Base-by-base conservation (phyloP, 2,329 filamentous ascomycete genomes). In the Salinomyces thailandicus region DNA sequence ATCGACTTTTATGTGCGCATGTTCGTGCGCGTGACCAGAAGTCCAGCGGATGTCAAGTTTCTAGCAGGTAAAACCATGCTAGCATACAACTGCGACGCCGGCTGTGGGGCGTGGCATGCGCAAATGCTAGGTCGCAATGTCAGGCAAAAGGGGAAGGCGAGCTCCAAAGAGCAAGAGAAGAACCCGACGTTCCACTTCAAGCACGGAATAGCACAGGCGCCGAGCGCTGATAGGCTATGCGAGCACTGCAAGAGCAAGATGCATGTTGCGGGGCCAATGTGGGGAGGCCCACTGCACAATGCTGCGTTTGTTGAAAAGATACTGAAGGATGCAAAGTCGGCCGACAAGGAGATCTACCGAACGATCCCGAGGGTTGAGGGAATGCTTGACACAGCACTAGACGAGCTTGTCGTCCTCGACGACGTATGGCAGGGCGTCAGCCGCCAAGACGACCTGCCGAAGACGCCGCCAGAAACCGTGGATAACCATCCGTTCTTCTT, bases 1-100 rank as follows among this genome's bases (percentile, higher is more conserved):
- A 94, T 96, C 44, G 91, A 98, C 60, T 98, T 93, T 59, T 98
- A 98, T 57, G 78, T 81, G 14, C 77, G 93, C 31, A 71, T 95
- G 2, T 98, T 96, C 55, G 79, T 98, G 31, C 77, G 81, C 14
- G 73, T 98, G 22, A 72, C 75, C 42, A 84, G 77, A 48, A 85
- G 84, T 3, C 83, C 86, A 0, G 79, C 79, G 3, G 79, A 85
- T 37, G 87, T 95, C 55, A 98, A 96, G 59, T 87, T 93, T 45
- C 69, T 86, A 14, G 84, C 85, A 2, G 81, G 85, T 22, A 95
- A 89, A 60, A 91, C 83, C 0, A 95, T 98, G 87, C 46, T 93
- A 5, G 78, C 93, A 0, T 94, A 94, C 62, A 86, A 79, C 57
- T 98, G 91, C 58, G 87, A 94, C 54, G 64, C 72, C 5, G 91